Percentiles rank a stretch among this genome's conserved stretches.
Conservation (phyloP, 108 stramenopile species). For the Bacterosira constricta region DNA sequence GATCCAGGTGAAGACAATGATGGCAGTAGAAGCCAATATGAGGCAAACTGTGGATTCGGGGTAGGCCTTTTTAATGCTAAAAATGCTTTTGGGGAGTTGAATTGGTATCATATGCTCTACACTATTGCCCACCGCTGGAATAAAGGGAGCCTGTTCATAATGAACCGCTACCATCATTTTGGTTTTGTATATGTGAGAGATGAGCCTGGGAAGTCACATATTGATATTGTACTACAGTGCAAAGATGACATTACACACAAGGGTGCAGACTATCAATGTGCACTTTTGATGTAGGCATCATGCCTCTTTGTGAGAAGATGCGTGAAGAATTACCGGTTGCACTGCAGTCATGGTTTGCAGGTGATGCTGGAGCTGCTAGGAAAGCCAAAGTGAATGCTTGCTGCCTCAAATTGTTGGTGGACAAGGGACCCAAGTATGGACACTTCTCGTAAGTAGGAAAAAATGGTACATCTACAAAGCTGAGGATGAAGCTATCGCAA, state of each 20-base stretch:
- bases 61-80: constrained; percentile 5
- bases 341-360: no score
- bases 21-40: no score
- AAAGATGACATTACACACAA: no score
- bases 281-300: not conserved
- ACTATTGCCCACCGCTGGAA: constrained; percentile 1
- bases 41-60: no score
- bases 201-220: not conserved
- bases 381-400: not conserved
- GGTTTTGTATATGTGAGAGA: no score
- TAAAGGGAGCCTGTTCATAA: not conserved
- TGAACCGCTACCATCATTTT: constrained; percentile 4
- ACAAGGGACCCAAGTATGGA: not conserved
- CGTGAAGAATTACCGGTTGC: not conserved
- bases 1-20: no score
- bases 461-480: not conserved
- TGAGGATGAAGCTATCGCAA: not conserved
- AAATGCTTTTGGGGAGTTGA: constrained; percentile 12
- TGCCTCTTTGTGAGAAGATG: not conserved
- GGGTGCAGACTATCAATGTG: not conserved
- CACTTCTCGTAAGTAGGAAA: not conserved
- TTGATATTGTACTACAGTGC: no score
- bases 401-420: not conserved
- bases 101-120: not conserved
- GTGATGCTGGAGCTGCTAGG: no score